Percentiles rank a stretch among this genome's conserved stretches.
These are phyloP conservation scores for Rehmannia glutinosa DNA, from an alignment of 257 asterid species.

Conservation along the genomic window DNA sequence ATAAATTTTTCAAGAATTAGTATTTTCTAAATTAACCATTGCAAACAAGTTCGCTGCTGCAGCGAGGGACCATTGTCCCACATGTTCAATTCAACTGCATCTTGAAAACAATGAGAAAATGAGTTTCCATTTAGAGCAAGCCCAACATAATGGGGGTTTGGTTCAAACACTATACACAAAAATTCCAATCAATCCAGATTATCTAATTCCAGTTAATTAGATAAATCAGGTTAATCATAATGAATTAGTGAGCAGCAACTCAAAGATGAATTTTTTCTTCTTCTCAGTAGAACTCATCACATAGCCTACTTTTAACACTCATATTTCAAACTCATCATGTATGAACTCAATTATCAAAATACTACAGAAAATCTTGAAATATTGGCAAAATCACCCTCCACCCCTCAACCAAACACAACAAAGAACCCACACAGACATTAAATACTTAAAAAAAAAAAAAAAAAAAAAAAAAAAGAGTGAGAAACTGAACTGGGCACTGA, in stretches of 20 bases:
- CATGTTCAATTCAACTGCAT: conserved; percentile 1
- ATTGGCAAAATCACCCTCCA: not conserved
- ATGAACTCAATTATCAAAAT: not conserved
- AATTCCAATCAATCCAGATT: no score
- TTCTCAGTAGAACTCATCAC: not conserved
- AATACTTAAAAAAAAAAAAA: no score
- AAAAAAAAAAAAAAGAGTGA: conserved; percentile 2
- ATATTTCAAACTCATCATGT: not conserved
- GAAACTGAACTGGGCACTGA: conserved; percentile 64
- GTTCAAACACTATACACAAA: not conserved
- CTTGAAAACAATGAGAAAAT: not conserved
- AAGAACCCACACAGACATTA: no score
- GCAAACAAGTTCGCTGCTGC: not conserved
- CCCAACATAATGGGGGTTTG: not conserved
- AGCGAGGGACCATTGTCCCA: no score
- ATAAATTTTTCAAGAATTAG: not conserved
- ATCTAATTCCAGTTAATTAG: not conserved
- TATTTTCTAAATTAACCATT: not conserved
- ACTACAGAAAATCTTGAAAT: not conserved
- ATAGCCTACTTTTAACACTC: not conserved
- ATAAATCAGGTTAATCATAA: not conserved
- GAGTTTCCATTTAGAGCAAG: not conserved
- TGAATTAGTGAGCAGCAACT: not conserved
- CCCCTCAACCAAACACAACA: no score
- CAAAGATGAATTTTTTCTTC: not conserved